Evolutionary conservation across 768 basidiomycete genomes (phyloP).

Genomic region (Infundibulicybe gibba): DNA sequence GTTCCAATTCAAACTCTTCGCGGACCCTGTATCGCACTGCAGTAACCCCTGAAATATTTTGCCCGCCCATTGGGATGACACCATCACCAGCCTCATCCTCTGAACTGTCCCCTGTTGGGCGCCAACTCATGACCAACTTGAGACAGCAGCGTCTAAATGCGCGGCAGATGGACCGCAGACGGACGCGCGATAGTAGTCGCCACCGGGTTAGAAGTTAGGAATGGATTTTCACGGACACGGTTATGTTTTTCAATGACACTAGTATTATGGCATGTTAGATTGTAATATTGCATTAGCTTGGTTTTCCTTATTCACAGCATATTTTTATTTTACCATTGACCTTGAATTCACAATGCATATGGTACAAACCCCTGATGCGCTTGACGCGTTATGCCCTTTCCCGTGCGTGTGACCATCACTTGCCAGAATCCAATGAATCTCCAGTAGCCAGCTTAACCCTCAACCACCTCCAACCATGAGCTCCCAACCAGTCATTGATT

Average conservation of each 20-base stretch:
- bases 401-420: not conserved
- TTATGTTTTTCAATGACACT: slow-evolving; percentile 1
- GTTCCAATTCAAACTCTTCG: slow-evolving; percentile 29
- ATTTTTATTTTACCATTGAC: not conserved
- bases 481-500: slow-evolving; percentile 38
- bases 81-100: slow-evolving; percentile 71
- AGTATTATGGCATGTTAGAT: not conserved
- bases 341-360: too few species aligned
- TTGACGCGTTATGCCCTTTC: not conserved
- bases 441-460: too few species aligned
- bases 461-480: slow-evolving; percentile 26
- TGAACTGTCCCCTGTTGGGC: slow-evolving; percentile 67
- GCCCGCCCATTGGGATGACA: slow-evolving; percentile 35
- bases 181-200: slow-evolving; percentile 8
- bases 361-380: too few species aligned
- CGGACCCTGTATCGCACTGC: slow-evolving; percentile 32
- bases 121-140: slow-evolving; percentile 64
- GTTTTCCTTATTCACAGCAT: not conserved
- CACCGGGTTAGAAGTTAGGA: not conserved
- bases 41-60: slow-evolving; percentile 42
- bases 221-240: not conserved
- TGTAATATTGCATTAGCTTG: not conserved
- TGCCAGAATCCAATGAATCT: too few species aligned
- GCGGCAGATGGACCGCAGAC: slow-evolving; percentile 29
- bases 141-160: slow-evolving; percentile 43